A percentile compares a stretch with the other conserved stretches of the same genome.
These are phyloP conservation scores for Volvox africanus DNA, from an alignment of 139 green algal species.

Conservation along the genomic window DNA sequence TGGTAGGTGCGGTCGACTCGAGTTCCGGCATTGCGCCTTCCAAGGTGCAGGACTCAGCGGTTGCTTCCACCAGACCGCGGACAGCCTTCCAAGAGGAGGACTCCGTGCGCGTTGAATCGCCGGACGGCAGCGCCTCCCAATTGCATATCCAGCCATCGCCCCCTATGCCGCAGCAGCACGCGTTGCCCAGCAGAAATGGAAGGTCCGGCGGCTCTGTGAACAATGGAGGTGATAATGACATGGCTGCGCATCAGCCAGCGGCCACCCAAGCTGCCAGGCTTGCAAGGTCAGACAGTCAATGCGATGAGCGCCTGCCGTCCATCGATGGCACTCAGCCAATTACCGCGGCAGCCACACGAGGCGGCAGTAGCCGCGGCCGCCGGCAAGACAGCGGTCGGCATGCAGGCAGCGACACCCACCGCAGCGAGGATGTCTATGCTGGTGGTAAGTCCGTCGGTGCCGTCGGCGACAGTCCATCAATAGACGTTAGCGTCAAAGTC, in stretches of 20 bases:
- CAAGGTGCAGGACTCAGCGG: not conserved
- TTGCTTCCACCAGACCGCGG: too few species aligned
- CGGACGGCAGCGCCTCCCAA: not conserved
- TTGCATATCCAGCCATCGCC: not conserved
- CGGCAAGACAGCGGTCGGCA: not conserved
- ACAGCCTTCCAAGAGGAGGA: not conserved
- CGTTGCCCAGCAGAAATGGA: not conserved
- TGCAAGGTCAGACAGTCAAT: not conserved
- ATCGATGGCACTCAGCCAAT: not conserved
- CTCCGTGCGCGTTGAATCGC: not conserved
- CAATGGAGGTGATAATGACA: not conserved
- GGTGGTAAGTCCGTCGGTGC: not conserved
- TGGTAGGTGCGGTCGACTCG: not conserved
- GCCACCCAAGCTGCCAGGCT: not conserved
- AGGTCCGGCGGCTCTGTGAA: not conserved
- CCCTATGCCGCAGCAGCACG: not conserved
- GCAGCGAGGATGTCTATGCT: not conserved
- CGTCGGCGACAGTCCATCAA: not conserved
- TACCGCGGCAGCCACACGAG: not conserved
- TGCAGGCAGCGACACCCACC: not conserved
- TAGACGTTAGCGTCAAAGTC: not conserved
- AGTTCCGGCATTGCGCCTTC: not conserved
- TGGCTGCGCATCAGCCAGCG: too few species aligned
- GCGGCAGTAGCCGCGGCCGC: not conserved
- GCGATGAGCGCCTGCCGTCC: not conserved